phyloP scores from a whole-genome alignment of 2,329 filamentous ascomycete genomes.

The Aspergillus sp. region DNA sequence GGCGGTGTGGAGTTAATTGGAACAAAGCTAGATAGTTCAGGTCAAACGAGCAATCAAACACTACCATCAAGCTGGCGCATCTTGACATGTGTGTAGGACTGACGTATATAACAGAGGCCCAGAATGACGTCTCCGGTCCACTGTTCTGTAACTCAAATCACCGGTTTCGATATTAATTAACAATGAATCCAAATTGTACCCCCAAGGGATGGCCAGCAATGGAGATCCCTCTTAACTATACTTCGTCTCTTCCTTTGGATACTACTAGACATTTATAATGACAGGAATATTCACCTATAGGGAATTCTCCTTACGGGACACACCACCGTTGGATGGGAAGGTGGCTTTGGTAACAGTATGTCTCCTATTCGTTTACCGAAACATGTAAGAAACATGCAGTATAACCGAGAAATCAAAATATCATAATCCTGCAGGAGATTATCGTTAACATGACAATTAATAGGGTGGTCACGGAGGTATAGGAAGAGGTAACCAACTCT shows the following conservation, averaged over 20 bases:
- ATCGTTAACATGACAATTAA: neutral
- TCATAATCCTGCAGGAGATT: neutral
- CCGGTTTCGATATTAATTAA: neutral
- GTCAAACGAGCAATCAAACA: neutral
- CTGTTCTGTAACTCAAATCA: neutral
- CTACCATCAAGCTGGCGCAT: neutral
- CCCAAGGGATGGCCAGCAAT: neutral
- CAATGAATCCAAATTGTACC: no score
- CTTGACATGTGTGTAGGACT: neutral
- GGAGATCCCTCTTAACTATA: neutral
- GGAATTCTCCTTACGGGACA: slow-evolving; percentile 20
- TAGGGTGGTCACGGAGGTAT: neutral
- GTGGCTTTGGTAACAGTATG: neutral
- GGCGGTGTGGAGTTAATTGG: neutral
- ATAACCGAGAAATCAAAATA: neutral
- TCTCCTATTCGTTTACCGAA: neutral
- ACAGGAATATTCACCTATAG: slow-evolving; percentile 29
- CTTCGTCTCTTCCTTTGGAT: neutral
- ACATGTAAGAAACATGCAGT: neutral
- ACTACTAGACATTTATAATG: slow-evolving; percentile 18
- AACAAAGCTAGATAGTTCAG: neutral
- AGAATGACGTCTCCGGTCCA: neutral
- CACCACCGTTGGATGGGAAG: neutral
- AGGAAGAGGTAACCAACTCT: neutral
- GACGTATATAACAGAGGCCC: neutral